Percentiles rank a stretch among this genome's conserved stretches.
phyloP scores from a whole-genome alignment of 192 early-diverging fungal genomes.

The Backusella circina region DNA sequence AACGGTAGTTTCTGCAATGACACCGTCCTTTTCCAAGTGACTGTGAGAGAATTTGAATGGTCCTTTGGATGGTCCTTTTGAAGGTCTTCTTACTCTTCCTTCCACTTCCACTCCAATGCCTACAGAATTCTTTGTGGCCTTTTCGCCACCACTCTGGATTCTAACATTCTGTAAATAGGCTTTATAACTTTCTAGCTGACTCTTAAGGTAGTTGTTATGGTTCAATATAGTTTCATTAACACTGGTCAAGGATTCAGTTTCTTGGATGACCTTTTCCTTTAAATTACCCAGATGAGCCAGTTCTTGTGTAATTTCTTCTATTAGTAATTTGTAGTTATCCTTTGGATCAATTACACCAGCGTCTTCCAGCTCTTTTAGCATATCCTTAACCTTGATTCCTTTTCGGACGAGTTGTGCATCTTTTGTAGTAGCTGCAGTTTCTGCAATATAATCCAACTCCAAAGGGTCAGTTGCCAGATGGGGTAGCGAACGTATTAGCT shows the following conservation, averaged over 20 bases:
- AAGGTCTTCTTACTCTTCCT: constrained; percentile 40
- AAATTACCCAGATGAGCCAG: constrained; percentile 88
- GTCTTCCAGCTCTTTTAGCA: constrained; percentile 84
- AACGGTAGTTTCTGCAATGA: constrained; percentile 87
- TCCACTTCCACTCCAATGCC: constrained; percentile 62
- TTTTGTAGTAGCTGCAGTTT: constrained; percentile 83
- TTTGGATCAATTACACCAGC: constrained; percentile 65
- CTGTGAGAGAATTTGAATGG: constrained; percentile 82
- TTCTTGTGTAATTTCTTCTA: constrained; percentile 90
- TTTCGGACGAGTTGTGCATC: constrained; percentile 88
- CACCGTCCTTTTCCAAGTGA: constrained; percentile 85
- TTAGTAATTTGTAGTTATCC: constrained; percentile 79
- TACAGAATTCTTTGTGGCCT: constrained; percentile 42
- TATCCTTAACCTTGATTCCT: constrained; percentile 94
- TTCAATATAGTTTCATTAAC: constrained; percentile 92
- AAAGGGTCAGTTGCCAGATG: constrained; percentile 51
- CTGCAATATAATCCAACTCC: constrained; percentile 70
- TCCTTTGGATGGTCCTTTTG: constrained; percentile 39
- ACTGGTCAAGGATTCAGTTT: constrained; percentile 71
- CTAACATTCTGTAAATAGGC: constrained; percentile 94
- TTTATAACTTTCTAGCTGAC: constrained; percentile 92
- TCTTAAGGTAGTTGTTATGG: constrained; percentile 88
- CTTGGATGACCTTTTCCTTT: constrained; percentile 82
- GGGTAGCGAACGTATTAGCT: constrained; percentile 88
- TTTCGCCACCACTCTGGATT: constrained; percentile 54